phyloP scores from a whole-genome alignment of 768 basidiomycete species.

The Trametes gibbosa region DNA sequence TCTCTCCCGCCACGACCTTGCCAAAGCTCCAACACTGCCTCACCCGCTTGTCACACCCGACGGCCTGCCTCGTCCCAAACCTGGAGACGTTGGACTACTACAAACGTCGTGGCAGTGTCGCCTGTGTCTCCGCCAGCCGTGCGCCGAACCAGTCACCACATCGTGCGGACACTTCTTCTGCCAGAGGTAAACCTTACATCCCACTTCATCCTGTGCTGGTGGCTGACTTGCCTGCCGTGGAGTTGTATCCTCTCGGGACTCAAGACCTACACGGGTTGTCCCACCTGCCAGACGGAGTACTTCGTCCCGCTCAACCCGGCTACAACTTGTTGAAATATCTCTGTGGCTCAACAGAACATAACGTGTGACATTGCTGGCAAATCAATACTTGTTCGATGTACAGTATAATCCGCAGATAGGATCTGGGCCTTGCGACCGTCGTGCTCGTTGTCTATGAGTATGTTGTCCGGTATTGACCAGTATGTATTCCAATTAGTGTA shows the following conservation, averaged over 20 bases:
- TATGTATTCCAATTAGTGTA: too few species aligned
- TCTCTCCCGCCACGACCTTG: neutral
- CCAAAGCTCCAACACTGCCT: neutral
- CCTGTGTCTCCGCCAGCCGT: conserved; percentile 21
- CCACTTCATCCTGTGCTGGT: neutral
- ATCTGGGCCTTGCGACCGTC: too few species aligned
- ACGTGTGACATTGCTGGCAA: too few species aligned
- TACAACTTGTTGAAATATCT: neutral
- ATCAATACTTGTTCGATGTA: too few species aligned
- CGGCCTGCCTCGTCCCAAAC: too few species aligned
- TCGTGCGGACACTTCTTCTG: conserved; percentile 31
- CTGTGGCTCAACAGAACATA: too few species aligned
- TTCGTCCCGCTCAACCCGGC: conserved; percentile 10
- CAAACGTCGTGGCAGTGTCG: conserved; percentile 21
- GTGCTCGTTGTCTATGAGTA: too few species aligned
- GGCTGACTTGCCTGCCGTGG: neutral
- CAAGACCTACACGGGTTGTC: conserved; percentile 9
- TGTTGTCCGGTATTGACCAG: neutral
- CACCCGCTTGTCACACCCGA: neutral
- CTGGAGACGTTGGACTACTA: too few species aligned
- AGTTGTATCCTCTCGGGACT: conserved; percentile 24
- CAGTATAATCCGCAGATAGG: too few species aligned
- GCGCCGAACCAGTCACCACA: conserved; percentile 22
- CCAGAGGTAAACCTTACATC: conserved; percentile 16
- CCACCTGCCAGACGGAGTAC: conserved; percentile 22